Conservation (phyloP, 352 stramenopile species). For the Phytophthora podocarpi region DNA sequence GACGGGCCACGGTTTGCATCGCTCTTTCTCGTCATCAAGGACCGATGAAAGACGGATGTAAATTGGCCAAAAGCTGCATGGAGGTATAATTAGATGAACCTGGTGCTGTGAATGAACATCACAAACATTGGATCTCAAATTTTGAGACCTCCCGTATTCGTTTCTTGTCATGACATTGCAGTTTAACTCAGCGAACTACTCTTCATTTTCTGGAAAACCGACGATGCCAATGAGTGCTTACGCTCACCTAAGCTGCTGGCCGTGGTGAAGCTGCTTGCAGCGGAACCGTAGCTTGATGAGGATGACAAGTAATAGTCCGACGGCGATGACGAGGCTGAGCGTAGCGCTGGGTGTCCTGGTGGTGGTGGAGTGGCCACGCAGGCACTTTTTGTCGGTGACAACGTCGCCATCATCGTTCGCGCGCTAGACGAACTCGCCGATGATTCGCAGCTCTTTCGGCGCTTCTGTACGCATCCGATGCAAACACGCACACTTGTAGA, state of each 20-base stretch:
- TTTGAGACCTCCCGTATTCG: no score
- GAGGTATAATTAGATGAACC: constrained; percentile 1
- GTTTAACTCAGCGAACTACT: constrained; percentile 34
- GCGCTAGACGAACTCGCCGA: constrained; percentile 19
- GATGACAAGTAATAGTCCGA: constrained; percentile 56
- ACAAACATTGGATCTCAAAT: no score
- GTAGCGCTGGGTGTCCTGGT: constrained; percentile 21
- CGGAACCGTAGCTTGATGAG: constrained; percentile 40
- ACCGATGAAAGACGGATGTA: no score
- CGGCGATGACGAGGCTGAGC: constrained; percentile 41
- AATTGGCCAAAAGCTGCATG: no score
- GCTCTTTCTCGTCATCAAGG: not conserved
- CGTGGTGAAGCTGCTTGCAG: constrained; percentile 31
- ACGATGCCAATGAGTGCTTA: constrained; percentile 55
- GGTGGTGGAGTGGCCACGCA: constrained; percentile 23
- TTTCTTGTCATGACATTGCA: no score
- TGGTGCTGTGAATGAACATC: no score
- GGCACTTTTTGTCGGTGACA: constrained; percentile 30
- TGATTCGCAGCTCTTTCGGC: constrained; percentile 56
- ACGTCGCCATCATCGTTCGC: constrained; percentile 24
- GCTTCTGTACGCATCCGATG: constrained; percentile 59
- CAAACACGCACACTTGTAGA: constrained; percentile 76
- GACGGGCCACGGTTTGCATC: no score
- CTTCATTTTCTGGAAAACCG: constrained; percentile 70
- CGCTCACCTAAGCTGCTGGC: constrained; percentile 52